phyloP scores from a whole-genome alignment of 768 basidiomycete genomes.

The Lentinula boryana region DNA sequence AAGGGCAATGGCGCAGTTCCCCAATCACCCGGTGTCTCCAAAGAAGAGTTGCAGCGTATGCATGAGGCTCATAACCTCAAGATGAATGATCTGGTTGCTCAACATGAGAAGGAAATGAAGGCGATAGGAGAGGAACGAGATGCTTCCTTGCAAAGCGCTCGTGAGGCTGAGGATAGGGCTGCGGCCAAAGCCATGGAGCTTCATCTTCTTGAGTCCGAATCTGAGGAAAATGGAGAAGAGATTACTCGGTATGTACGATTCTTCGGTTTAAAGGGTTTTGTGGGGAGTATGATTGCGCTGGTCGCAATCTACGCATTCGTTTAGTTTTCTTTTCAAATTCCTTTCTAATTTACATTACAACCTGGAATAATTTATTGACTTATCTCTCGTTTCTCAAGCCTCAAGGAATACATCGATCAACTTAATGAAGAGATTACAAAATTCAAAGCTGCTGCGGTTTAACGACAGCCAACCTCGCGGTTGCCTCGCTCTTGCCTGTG shows the following conservation, averaged over 20 bases:
- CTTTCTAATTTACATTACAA: conserved; percentile 9
- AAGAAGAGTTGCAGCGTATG: conserved; percentile 70
- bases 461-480: neutral
- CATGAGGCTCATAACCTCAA: conserved; percentile 85
- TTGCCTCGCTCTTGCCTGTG: neutral
- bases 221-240: conserved; percentile 70
- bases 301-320: conserved; percentile 50
- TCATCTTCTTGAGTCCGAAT: conserved; percentile 70
- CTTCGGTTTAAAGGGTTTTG: conserved; percentile 53
- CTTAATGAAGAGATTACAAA: conserved; percentile 34
- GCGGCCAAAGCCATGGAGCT: conserved; percentile 77
- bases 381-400: conserved; percentile 33
- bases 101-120: conserved; percentile 54
- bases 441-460: neutral
- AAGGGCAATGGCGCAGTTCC: conserved; percentile 49
- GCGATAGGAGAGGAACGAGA: conserved; percentile 54
- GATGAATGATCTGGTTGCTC: conserved; percentile 66
- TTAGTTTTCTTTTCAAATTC: conserved; percentile 23
- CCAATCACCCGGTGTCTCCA: conserved; percentile 49
- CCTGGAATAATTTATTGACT: conserved; percentile 30
- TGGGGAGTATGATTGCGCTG: conserved; percentile 45
- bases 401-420: conserved; percentile 60
- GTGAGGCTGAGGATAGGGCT: conserved; percentile 55
- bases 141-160: conserved; percentile 37
- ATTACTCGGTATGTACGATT: conserved; percentile 72